Percentiles rank a stretch among this genome's conserved stretches.
Evolutionary conservation across 176 grass and related monocot genomes (phyloP).

Genomic region (Cenchrus purpureus): DNA sequence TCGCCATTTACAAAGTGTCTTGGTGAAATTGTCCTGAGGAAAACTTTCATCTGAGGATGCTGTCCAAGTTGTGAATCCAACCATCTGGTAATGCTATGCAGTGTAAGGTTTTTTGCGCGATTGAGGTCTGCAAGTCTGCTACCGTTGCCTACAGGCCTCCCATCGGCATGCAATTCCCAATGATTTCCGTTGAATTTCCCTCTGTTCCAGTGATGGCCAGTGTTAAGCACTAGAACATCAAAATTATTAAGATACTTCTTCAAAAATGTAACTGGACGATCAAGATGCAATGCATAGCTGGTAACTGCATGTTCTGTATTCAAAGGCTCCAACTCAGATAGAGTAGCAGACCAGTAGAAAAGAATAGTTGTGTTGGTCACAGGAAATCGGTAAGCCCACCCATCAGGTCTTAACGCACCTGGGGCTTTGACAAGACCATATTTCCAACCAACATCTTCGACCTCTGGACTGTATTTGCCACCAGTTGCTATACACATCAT

Average conservation of each 20-base stretch:
- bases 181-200: slow-evolving; percentile 85
- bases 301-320: slow-evolving; percentile 52
- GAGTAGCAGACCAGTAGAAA: slow-evolving; percentile 97
- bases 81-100: slow-evolving; percentile 79
- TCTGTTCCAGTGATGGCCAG: slow-evolving; percentile 99
- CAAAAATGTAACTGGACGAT: slow-evolving; percentile 83
- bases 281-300: slow-evolving; percentile 86
- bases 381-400: slow-evolving; percentile 90
- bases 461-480: slow-evolving; percentile 64
- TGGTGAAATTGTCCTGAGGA: slow-evolving; percentile 89
- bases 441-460: slow-evolving; percentile 80
- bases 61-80: slow-evolving; percentile 60
- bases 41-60: slow-evolving; percentile 68
- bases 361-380: slow-evolving; percentile 83
- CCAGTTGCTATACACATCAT: slow-evolving; percentile 90
- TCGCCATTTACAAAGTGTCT: slow-evolving; percentile 96
- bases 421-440: slow-evolving; percentile 82
- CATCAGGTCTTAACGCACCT: slow-evolving; percentile 85
- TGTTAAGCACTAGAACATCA: slow-evolving; percentile 91
- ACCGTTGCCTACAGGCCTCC: slow-evolving; percentile 51
- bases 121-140: slow-evolving; percentile 55
- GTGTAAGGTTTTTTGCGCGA: slow-evolving; percentile 76
- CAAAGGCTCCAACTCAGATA: slow-evolving; percentile 88
- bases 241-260: slow-evolving; percentile 70
- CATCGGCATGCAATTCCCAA: slow-evolving; percentile 81